Percentiles rank a stretch among this genome's conserved stretches.
Conservation (phyloP, 2,329 filamentous ascomycete species). For the Sporothrix phasma region DNA sequence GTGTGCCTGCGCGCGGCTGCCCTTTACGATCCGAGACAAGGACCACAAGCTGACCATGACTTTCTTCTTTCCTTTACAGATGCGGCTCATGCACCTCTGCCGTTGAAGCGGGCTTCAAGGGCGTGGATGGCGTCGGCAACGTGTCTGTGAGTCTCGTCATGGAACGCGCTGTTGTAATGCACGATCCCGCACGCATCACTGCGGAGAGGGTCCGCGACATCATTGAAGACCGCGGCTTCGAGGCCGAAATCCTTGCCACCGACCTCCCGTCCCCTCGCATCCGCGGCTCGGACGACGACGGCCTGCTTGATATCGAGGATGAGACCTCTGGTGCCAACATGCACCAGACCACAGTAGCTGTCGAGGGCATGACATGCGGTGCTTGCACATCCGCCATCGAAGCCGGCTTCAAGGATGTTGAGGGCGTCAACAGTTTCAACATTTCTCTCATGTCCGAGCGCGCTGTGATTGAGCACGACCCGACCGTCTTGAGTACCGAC, state of each 20-base stretch:
- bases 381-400: conserved; percentile 83
- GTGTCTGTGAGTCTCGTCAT: conserved; percentile 91
- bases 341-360: conserved; percentile 63
- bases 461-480: conserved; percentile 75
- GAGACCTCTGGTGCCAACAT: conserved; percentile 32
- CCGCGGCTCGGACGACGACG: conserved; percentile 25
- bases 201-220: conserved; percentile 71
- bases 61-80: conserved; percentile 26
- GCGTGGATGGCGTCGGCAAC: conserved; percentile 67
- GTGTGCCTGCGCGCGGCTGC: neutral
- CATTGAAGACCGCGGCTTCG: conserved; percentile 87
- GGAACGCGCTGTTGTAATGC: conserved; percentile 88
- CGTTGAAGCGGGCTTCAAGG: conserved; percentile 85
- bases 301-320: conserved; percentile 28
- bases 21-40: neutral
- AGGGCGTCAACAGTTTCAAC: conserved; percentile 65
- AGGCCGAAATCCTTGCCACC: conserved; percentile 77
- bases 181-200: conserved; percentile 65
- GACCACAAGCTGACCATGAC: neutral
- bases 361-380: conserved; percentile 86
- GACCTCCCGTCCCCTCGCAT: conserved; percentile 53
- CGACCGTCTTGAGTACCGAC: conserved; percentile 40
- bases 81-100: conserved; percentile 93
- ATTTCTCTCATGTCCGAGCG: conserved; percentile 78
- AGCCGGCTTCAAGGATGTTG: conserved; percentile 63